phyloP scores from a whole-genome alignment of 164 flowering plant species.

The Chloranthus sessilifolius region DNA sequence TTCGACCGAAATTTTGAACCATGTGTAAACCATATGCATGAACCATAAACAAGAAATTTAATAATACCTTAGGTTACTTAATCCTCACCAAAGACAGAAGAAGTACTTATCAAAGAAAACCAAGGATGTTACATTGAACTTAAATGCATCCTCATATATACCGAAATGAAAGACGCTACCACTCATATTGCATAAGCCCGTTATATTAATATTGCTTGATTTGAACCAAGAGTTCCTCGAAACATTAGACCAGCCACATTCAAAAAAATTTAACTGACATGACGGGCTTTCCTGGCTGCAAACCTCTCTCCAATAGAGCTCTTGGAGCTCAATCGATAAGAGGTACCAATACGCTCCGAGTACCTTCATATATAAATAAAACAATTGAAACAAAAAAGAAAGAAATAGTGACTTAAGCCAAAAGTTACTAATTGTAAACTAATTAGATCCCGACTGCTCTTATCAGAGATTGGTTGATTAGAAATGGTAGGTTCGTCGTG shows the following conservation, averaged over 20 bases:
- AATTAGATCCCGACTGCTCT: too few species aligned
- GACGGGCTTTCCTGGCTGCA: slow-evolving; percentile 24
- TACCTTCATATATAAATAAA: too few species aligned
- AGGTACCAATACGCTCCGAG: slow-evolving; percentile 75
- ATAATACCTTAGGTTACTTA: slow-evolving; percentile 52
- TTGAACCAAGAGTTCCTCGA: slow-evolving; percentile 38
- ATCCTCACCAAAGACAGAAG: slow-evolving; percentile 88
- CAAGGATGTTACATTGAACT: slow-evolving; percentile 28
- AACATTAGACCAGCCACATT: slow-evolving; percentile 24
- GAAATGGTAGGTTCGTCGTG: too few species aligned
- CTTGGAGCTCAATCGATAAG: slow-evolving; percentile 52
- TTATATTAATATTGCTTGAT: slow-evolving; percentile 52
- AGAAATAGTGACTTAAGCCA: too few species aligned
- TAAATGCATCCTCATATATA: slow-evolving; percentile 52
- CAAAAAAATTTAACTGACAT: slow-evolving; percentile 36
- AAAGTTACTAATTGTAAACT: too few species aligned
- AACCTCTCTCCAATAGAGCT: slow-evolving; percentile 53
- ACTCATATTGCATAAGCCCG: slow-evolving; percentile 34
- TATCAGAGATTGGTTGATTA: too few species aligned
- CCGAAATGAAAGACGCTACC: slow-evolving; percentile 42
- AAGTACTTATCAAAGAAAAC: slow-evolving; percentile 51
- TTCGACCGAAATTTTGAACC: too few species aligned
- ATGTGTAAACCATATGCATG: too few species aligned
- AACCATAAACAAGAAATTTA: not conserved
- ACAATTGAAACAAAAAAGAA: too few species aligned